Conservation (phyloP, 2,329 filamentous ascomycete species). For the Aspergillus candidus region DNA sequence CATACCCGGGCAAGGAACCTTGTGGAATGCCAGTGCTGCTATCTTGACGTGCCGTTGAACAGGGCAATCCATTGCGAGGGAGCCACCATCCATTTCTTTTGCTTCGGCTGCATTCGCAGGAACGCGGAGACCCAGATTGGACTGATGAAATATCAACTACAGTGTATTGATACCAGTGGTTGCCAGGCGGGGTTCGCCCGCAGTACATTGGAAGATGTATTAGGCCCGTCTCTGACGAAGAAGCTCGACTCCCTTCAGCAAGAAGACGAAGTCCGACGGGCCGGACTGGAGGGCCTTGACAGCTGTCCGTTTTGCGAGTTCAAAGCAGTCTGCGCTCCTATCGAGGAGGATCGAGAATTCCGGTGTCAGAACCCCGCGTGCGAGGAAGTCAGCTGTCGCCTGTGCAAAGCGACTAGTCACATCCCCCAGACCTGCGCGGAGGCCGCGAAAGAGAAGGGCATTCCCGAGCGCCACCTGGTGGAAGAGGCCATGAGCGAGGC, state of each 20-base stretch:
- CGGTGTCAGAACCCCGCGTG: constrained; percentile 63
- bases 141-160: constrained; percentile 59
- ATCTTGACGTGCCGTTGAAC: constrained; percentile 58
- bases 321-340: constrained; percentile 64
- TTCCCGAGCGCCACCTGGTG: constrained; percentile 58
- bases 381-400: constrained; percentile 56
- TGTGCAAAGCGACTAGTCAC: constrained; percentile 64
- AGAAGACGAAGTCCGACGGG: constrained; percentile 61
- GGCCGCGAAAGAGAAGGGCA: constrained; percentile 52
- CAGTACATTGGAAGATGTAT: constrained; percentile 50
- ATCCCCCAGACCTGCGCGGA: constrained; percentile 68
- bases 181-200: constrained; percentile 58
- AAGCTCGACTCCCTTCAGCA: constrained; percentile 67
- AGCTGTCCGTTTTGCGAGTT: constrained; percentile 78
- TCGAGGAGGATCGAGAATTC: constrained; percentile 67
- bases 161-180: constrained; percentile 63
- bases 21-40: constrained; percentile 70
- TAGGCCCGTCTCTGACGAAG: constrained; percentile 53
- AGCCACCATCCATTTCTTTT: constrained; percentile 60
- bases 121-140: constrained; percentile 66
- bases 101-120: constrained; percentile 57
- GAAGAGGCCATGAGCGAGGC: constrained; percentile 83
- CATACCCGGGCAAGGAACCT: constrained; percentile 47
- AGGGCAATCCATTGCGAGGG: constrained; percentile 63
- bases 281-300: constrained; percentile 64